Conservation (phyloP, 306 rosid species). For the Glycine latifolia region DNA sequence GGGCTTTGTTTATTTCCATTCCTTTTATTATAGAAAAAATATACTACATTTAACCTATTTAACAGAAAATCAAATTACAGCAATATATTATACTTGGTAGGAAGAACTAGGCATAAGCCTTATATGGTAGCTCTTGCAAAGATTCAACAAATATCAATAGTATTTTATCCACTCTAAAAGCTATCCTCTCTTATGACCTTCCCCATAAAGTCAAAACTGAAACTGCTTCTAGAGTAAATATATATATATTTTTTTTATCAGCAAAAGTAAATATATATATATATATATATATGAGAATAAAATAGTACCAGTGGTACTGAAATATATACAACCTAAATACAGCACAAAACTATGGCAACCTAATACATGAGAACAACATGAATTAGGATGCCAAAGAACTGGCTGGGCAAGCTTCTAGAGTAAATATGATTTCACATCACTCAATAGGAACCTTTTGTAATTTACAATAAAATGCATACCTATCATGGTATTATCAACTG, state of each 20-base stretch:
- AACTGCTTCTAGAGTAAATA: constrained; percentile 24
- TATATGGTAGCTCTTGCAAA: not conserved
- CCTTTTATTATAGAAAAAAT: not conserved
- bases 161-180: not conserved
- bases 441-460: not conserved
- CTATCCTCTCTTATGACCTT: constrained; percentile 11
- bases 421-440: constrained; percentile 10
- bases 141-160: not conserved
- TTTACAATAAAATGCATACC: constrained; percentile 8
- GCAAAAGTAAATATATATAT: no score
- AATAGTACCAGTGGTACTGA: no score
- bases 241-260: no score
- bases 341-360: no score
- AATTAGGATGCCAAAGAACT: no score
- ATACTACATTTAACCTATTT: not conserved
- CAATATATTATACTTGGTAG: not conserved
- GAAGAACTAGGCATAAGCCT: not conserved
- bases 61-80: not conserved
- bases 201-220: constrained; percentile 10
- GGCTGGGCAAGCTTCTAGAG: no score
- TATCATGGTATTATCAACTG: not conserved
- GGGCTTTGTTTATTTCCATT: not conserved
- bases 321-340: no score
- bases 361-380: no score
- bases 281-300: no score